These are phyloP conservation scores for Dittrichia graveolens DNA, from an alignment of 129 eudicot genomes.

Conservation along the genomic window DNA sequence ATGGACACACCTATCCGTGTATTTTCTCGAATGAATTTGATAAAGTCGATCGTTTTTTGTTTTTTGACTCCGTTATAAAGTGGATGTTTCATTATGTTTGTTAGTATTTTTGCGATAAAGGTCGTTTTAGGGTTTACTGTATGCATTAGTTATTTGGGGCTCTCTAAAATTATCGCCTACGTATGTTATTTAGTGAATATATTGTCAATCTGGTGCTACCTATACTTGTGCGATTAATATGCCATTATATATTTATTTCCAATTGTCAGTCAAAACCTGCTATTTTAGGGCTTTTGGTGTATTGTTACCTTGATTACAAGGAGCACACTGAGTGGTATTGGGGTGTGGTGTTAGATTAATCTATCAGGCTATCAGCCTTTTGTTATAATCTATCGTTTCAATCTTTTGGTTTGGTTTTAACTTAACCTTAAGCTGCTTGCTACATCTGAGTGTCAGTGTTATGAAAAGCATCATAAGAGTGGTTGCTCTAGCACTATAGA, in stretches of 20 bases:
- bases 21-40: neutral
- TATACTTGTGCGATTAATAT: neutral
- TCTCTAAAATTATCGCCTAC: neutral
- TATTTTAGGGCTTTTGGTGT: constrained; percentile 20
- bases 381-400: neutral
- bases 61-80: neutral
- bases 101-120: neutral
- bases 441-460: neutral
- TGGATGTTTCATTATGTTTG: constrained; percentile 5
- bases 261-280: neutral
- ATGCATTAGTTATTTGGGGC: neutral
- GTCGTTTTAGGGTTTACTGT: constrained; percentile 31
- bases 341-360: neutral
- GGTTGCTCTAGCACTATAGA: neutral
- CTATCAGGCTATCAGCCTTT: neutral
- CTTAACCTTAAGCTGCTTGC: neutral
- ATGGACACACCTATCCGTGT: neutral
- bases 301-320: neutral
- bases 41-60: neutral
- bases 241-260: neutral
- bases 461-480: neutral
- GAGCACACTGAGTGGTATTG: neutral
- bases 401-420: neutral
- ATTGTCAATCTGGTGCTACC: neutral
- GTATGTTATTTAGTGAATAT: neutral